Base-by-base conservation (phyloP, 441 rosid species). In the Kokia cookei region DNA sequence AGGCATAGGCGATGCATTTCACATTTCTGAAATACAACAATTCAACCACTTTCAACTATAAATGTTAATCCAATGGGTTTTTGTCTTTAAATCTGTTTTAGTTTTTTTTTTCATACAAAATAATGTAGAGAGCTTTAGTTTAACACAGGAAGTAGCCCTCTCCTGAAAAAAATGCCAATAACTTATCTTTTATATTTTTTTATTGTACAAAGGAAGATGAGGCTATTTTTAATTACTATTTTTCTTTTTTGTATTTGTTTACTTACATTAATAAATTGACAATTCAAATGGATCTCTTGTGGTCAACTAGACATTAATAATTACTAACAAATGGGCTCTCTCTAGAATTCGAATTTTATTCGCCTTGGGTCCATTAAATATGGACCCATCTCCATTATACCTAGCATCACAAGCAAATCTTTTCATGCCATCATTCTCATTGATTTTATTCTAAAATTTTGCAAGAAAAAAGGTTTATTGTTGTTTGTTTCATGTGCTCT, bases 1-100 rank as follows among this genome's bases (percentile, higher is more conserved):
- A 74, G 90, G 40, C 93, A 89, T 29, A 87, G 93, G 78, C 85
- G 98, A 81, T 90, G 97, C 85, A 89, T 89, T 66, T 91, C 96
- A 37, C 93, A 91, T 65, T 88, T 91, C 75, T 89, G 43, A 86
- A 50, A 37, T 15, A 27, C 27, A 9, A 55, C 5, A n/a, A 54
- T 62, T 42, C 59, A 11, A 19, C 40, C 24, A 50, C 57, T 29
- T 45, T 13, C 29, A 8, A 43, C 3, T 10, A 51, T 0, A 64
- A 2, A 10, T 61, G 43, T 61, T 62, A 57, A 24, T 15, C 3
- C 15, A 54, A 26, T 12, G 47, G 13, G 9, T 37, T 40, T 50
- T 6, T 47, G 57, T 50, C 26, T 22, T 55, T 22, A 22, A 53
- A 53, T 54, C 27, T 54, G 91, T 89, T 91, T 10, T 43, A 43